Base-by-base conservation (phyloP, 148 eudicot species). In the Silene latifolia region DNA sequence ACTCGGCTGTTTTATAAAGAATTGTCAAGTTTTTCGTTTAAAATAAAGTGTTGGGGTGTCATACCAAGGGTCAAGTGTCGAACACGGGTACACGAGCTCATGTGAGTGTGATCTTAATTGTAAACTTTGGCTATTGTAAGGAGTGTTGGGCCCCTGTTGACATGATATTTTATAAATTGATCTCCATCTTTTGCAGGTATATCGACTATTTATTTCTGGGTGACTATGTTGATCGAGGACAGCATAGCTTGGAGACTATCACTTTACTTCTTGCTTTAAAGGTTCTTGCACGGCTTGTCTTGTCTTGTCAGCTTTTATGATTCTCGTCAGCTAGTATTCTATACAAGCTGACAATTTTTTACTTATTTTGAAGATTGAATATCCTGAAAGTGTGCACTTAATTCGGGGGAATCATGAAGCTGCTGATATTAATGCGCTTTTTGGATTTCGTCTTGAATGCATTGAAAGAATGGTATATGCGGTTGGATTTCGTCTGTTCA, bases 321-420 rank as follows among this genome's bases (percentile, higher is more conserved):
- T 73, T 73, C 6, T 42, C 51, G 48, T 48, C 64, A 32, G 67
- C 42, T 71, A 18, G 12, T 48, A 11, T 72, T 46, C 68, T 56
- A 10, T 71, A 13, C 62, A 4, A 72, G 57, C 72, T 75, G 74
- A 79, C 71, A 69, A 42, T 44, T 56, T 51, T 65, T 27, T 29
- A 46, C 24, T 69, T n/a, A 12, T 81, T 59, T 56, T 80, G 81
- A 85, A 95, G 98, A 95, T 95, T 61, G 92, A 95, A 81, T 89
- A 90, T 85, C 98, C 98, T 53, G 97, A 92, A 39, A 92, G 85
- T 87, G 88, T 95, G 75, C 89, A 90, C 86, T 79, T 95, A 88
- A 95, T 92, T 82, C 97, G 98, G 61, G 98, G 98, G 67, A 95
- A 95, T 85, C 98, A 95, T 73, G 98, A 95, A 82, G 98, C 98